phyloP scores from a whole-genome alignment of 305 asterid species.

The Vinca major region DNA sequence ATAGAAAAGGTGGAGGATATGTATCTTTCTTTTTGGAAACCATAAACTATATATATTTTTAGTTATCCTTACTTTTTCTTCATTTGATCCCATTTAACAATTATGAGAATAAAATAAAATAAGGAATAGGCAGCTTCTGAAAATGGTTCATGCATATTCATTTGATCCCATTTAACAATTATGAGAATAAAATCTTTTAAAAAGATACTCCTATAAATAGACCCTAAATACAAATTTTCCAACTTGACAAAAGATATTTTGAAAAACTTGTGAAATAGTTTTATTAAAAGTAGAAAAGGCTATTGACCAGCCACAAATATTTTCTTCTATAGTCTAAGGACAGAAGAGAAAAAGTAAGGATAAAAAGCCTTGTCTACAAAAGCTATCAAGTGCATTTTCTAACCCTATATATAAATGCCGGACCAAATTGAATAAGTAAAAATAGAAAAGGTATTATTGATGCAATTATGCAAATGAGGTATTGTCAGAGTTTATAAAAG shows the following conservation, averaged over 20 bases:
- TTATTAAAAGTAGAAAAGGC: background rate
- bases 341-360: too few species aligned
- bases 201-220: background rate
- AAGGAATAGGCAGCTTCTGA: background rate
- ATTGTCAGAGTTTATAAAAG: too few species aligned
- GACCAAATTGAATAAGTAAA: background rate
- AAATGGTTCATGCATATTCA: background rate
- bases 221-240: background rate
- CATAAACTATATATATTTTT: slow-evolving; percentile 1
- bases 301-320: background rate
- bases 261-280: background rate
- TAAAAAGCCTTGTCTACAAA: too few species aligned
- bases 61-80: slow-evolving; percentile 5
- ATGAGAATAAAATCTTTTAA: background rate
- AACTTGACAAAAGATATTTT: background rate
- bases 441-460: too few species aligned
- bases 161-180: background rate
- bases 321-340: too few species aligned
- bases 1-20: slow-evolving; percentile 16
- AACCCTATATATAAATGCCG: too few species aligned
- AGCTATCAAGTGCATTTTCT: too few species aligned
- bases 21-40: slow-evolving; percentile 13
- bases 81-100: too few species aligned
- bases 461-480: too few species aligned
- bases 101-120: background rate